Conservation (phyloP, 192 early-diverging fungal genomes). For the Coemansia sp. region DNA sequence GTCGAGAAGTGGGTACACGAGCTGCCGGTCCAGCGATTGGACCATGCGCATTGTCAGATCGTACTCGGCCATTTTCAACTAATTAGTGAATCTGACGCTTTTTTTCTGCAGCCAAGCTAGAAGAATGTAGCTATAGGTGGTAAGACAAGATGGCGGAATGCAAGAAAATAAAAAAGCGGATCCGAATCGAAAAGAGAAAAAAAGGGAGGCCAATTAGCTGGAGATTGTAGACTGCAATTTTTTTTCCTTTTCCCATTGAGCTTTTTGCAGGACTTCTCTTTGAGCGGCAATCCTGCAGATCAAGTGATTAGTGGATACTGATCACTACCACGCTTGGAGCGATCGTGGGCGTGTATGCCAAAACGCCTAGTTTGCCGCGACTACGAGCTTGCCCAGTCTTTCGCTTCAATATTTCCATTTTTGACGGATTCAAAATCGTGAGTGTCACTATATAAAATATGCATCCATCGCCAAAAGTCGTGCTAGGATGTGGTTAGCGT, state of each 20-base stretch:
- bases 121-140: not conserved
- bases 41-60: constrained; percentile 83
- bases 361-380: not conserved
- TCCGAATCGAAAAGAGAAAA: constrained; percentile 1
- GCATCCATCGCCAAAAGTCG: not conserved
- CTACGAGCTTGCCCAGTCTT: not conserved
- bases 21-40: constrained; percentile 89
- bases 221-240: constrained; percentile 6
- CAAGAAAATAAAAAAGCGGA: constrained; percentile 8
- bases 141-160: constrained; percentile 2
- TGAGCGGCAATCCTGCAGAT: not conserved
- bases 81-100: constrained; percentile 11
- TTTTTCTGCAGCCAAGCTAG: constrained; percentile 4
- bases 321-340: constrained; percentile 1
- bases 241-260: constrained; percentile 1
- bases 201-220: not conserved
- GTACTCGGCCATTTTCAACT: constrained; percentile 61
- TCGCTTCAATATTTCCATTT: constrained; percentile 8
- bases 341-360: not conserved
- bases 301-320: not conserved
- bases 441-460: constrained; percentile 1
- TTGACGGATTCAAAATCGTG: constrained; percentile 9
- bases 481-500: not conserved
- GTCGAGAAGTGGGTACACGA: constrained; percentile 88
- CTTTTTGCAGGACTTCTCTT: constrained; percentile 8